Evolutionary conservation across 495 filamentous ascomycete species (phyloP).

Genomic region (Geoglossum glabrum): DNA sequence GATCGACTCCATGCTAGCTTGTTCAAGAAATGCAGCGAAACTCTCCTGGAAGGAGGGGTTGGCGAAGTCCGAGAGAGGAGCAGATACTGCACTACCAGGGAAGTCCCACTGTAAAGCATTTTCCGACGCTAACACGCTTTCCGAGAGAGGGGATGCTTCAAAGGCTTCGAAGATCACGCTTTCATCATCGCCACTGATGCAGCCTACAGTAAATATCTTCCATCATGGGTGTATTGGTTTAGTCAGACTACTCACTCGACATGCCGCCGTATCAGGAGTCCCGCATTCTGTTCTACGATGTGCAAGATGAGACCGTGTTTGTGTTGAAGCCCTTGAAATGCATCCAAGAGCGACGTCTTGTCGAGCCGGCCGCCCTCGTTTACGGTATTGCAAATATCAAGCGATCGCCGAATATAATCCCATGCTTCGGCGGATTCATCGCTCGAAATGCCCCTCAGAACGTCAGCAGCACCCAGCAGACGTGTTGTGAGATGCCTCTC

Average conservation of each 20-base stretch:
- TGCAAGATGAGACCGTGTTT: conserved; percentile 24
- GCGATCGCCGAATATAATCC: conserved; percentile 15
- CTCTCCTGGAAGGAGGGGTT: conserved; percentile 25
- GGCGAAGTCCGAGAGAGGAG: conserved; percentile 19
- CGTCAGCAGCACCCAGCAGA: conserved; percentile 17
- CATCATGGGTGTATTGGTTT: background rate
- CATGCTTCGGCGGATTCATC: conserved; percentile 13
- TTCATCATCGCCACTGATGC: conserved; percentile 6
- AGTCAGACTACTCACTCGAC: conserved; percentile 20
- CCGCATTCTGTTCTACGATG: conserved; percentile 35
- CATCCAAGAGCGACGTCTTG: conserved; percentile 16
- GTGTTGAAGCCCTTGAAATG: conserved; percentile 16
- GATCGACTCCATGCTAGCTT: conserved; percentile 34
- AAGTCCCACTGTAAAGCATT: conserved; percentile 29
- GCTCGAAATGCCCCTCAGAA: conserved; percentile 9
- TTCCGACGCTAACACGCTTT: conserved; percentile 23
- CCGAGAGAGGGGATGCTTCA: conserved; percentile 30
- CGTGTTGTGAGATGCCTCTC: conserved; percentile 18
- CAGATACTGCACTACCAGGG: conserved; percentile 20
- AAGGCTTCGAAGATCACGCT: conserved; percentile 32
- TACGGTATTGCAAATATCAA: conserved; percentile 17
- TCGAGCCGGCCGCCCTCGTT: conserved; percentile 20
- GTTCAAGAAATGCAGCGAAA: conserved; percentile 34
- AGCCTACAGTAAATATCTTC: background rate
- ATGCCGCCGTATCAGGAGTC: conserved; percentile 25